These are phyloP conservation scores for Lentinula lateritia DNA, from an alignment of 768 basidiomycete species.

Conservation along the genomic window DNA sequence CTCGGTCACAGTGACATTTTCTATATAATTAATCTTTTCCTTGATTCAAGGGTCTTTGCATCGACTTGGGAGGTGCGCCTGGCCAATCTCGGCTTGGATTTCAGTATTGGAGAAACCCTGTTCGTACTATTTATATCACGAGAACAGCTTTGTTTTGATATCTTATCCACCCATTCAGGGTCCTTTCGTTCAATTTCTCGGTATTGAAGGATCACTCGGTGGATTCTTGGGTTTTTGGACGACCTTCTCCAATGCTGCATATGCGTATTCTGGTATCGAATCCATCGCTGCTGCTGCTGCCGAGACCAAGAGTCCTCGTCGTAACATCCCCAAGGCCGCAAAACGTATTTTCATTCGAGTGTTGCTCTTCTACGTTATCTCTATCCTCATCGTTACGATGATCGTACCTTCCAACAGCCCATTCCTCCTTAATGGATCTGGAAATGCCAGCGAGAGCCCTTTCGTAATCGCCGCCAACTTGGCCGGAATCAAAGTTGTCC, in stretches of 20 bases:
- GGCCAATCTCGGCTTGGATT: conserved; percentile 37
- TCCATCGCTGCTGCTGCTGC: conserved; percentile 33
- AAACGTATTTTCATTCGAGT: conserved; percentile 43
- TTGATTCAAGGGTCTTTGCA: conserved; percentile 29
- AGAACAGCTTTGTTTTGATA: too few relatives aligned
- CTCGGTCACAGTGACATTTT: background rate
- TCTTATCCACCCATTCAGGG: background rate
- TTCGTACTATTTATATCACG: background rate
- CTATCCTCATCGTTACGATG: conserved; percentile 60
- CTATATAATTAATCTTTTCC: background rate
- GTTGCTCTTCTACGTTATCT: conserved; percentile 39
- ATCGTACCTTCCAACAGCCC: conserved; percentile 59
- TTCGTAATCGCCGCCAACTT: conserved; percentile 68
- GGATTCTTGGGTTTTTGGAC: conserved; percentile 45
- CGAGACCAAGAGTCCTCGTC: conserved; percentile 60
- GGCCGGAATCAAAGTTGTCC: conserved; percentile 50
- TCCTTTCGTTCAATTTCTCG: conserved; percentile 10
- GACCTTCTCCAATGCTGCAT: conserved; percentile 27
- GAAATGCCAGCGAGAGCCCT: conserved; percentile 54
- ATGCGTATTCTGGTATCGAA: conserved; percentile 65
- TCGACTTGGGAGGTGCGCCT: conserved; percentile 50
- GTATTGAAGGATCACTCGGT: conserved; percentile 20
- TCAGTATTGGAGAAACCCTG: conserved; percentile 36
- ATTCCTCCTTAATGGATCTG: conserved; percentile 17
- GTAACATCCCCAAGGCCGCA: conserved; percentile 60